phyloP scores from a whole-genome alignment of 257 asterid genomes.

The Henckelia pumila region DNA sequence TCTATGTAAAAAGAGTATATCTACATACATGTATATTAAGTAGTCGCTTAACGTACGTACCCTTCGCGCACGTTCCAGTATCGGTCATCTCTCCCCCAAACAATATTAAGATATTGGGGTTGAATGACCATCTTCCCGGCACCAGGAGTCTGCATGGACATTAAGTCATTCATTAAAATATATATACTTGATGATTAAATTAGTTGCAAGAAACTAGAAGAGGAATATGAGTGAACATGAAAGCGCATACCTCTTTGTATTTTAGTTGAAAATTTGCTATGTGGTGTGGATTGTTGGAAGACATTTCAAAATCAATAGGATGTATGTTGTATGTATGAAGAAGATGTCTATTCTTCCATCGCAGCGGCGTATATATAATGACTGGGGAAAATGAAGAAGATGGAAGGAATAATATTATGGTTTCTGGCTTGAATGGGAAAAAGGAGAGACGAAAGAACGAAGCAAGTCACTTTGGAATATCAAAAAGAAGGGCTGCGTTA shows the following conservation, averaged over 20 bases:
- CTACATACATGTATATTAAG: too few relatives aligned
- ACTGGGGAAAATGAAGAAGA: neutral
- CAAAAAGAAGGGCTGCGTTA: neutral
- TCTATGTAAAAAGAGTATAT: neutral
- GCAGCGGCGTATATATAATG: neutral
- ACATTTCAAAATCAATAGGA: neutral
- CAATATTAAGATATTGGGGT: conserved; percentile 44
- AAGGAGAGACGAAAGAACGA: neutral
- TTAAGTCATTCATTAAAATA: neutral
- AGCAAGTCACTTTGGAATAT: neutral
- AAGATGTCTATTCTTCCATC: neutral
- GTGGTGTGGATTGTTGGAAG: conserved; percentile 9
- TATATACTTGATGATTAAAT: neutral
- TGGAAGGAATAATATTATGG: neutral
- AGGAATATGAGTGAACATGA: too few relatives aligned
- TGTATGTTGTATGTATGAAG: neutral
- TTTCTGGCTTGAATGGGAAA: neutral
- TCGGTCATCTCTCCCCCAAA: conserved; percentile 54
- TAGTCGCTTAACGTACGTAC: conserved; percentile 29
- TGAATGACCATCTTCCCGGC: conserved; percentile 26
- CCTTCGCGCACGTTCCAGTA: conserved; percentile 43
- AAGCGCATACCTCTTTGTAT: neutral
- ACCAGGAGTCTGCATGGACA: neutral
- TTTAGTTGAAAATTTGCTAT: neutral
- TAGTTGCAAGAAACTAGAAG: neutral